Evolutionary conservation across 768 basidiomycete species (phyloP).

Genomic region (Termitomyces sp.): DNA sequence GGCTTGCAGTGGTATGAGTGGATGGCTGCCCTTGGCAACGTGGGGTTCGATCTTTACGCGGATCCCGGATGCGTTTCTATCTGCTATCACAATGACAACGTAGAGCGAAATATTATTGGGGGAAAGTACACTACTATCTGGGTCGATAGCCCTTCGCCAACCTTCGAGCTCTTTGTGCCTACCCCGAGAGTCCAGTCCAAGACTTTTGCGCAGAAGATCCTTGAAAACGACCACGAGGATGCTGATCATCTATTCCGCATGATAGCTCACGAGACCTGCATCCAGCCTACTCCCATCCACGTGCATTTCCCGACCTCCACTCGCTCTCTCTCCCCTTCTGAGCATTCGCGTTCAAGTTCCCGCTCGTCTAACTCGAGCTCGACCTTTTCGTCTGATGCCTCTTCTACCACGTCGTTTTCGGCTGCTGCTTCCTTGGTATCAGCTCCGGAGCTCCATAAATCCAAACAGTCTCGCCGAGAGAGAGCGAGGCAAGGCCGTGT

Average conservation of each 20-base stretch:
- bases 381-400: slow-evolving; percentile 50
- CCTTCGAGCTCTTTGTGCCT: slow-evolving; percentile 17
- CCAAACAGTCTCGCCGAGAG: slow-evolving; percentile 64
- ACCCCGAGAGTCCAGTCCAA: slow-evolving; percentile 27
- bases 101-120: slow-evolving; percentile 10
- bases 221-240: slow-evolving; percentile 67
- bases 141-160: slow-evolving; percentile 44
- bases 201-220: slow-evolving; percentile 72
- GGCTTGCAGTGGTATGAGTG: slow-evolving; percentile 81
- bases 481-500: slow-evolving; percentile 65
- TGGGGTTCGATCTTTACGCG: slow-evolving; percentile 76
- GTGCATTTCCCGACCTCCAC: slow-evolving; percentile 51
- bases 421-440: slow-evolving; percentile 23
- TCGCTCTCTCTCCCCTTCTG: slow-evolving; percentile 59
- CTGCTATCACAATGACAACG: slow-evolving; percentile 43
- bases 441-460: slow-evolving; percentile 20
- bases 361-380: slow-evolving; percentile 71
- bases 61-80: slow-evolving; percentile 78
- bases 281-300: slow-evolving; percentile 65
- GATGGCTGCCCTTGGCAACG: slow-evolving; percentile 64
- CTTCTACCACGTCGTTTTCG: slow-evolving; percentile 40
- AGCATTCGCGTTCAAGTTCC: slow-evolving; percentile 67
- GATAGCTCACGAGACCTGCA: slow-evolving; percentile 69
- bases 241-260: slow-evolving; percentile 72
- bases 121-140: slow-evolving; percentile 59